These are phyloP conservation scores for Coniochaeta prunicola DNA, from an alignment of 2,329 filamentous ascomycete species.

Conservation along the genomic window DNA sequence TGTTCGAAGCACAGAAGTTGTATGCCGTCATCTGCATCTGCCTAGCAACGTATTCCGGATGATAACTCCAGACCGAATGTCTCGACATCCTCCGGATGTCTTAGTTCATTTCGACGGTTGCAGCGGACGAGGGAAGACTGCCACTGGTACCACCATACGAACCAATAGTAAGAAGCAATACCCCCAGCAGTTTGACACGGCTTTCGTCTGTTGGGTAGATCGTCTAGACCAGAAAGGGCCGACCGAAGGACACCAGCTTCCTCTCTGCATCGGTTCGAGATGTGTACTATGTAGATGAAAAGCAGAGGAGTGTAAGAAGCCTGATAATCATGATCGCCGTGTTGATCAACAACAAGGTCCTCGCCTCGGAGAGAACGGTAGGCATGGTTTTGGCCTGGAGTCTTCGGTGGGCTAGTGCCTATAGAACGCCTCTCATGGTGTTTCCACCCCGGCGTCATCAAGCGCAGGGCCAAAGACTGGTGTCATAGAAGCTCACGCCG, in stretches of 20 bases:
- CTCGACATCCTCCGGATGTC: neutral
- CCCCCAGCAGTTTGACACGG: neutral
- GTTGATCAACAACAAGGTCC: neutral
- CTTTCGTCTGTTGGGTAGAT: neutral
- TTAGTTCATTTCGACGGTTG: neutral
- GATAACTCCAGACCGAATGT: neutral
- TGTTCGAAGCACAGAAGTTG: neutral
- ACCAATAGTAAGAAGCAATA: neutral
- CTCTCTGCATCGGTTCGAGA: neutral
- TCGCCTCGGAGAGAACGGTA: no score
- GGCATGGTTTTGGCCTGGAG: neutral
- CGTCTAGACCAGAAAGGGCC: neutral
- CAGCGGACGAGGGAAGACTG: neutral
- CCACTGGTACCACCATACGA: neutral
- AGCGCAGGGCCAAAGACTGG: neutral
- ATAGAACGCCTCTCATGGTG: neutral
- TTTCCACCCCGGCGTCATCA: neutral
- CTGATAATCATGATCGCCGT: neutral
- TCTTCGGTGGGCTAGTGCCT: neutral
- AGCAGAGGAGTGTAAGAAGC: no score
- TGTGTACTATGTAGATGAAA: no score
- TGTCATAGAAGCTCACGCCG: neutral
- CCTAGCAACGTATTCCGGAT: neutral
- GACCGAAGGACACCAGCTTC: neutral
- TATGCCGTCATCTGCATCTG: neutral